Evolutionary conservation across 805 yeast genomes (phyloP), one percentile per base, ranked within the genome.

Genomic region (Kodamaea hsintzibuensis): DNA sequence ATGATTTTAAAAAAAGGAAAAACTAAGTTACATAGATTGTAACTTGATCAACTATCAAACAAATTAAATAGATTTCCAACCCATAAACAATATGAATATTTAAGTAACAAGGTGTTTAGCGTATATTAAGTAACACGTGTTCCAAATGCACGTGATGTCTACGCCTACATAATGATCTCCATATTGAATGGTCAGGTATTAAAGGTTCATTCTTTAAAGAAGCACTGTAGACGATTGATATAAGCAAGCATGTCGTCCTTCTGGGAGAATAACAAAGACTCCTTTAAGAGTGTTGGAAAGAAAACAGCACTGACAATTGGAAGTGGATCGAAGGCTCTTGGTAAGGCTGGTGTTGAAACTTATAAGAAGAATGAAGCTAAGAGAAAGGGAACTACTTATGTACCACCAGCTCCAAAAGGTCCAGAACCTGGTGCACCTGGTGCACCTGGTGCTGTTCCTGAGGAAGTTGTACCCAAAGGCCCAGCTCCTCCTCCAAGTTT

Each of bases 251-350:
- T 60, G 68, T 67, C 73, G 62, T 68, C 77, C 1, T 79, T 78
- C 54, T 79, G 82, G 82, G 77, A 76, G 16, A 74, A 79, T 50
- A 80, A 83, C 65, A 82, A 82, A 58, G 86, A 66, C 53, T 60
- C 80, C 0, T 73, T 83, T 60, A 81, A 80, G 54, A 61, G 76
- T 1, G 86, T 78, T 0, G 80, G 85, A 2, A 58, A 68, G 5
- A 76, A 83, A 18, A 77, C 83, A 0, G 72, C 72, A 48, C 76
- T 73, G 54, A 85, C 84, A 4, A 76, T 81, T 19, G 85, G 83
- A 6, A 70, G 63, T 47, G 86, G 83, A 2, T 71, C 82, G 2
- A 77, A 68, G 16, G 76, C 82, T 0, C 71, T 80, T 0, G 70
- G 78, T 2, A 79, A 79, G 56, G 82, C 82, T n/a, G 84, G 84